Base-by-base conservation (phyloP, 1,139 yeast species). In the Candida pseudocylindracea region DNA sequence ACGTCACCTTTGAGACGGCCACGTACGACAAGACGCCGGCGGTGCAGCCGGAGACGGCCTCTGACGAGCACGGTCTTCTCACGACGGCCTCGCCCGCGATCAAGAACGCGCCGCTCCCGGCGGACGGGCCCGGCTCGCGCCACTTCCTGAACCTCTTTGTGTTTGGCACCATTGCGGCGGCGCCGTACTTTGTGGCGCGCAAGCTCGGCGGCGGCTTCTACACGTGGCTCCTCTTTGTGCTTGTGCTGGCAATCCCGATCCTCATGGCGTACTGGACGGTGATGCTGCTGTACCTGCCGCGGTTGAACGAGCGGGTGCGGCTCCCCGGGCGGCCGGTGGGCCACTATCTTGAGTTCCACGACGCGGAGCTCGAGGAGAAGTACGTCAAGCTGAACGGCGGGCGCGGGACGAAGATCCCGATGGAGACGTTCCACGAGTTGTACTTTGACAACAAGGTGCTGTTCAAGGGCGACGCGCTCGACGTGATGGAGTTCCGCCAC, bases 361-460 rank as follows among this genome's bases (percentile, higher is more conserved):
- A 78, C 41, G 69, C 67, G 2, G 80, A 67, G 44, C 61, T 79
- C 44, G 72, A 71, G 46, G 60, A 63, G 33, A 75, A 76, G 58
- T 81, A 81, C 57, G 55, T 57, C 43, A 50, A 55, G 32, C 33
- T 36, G 37, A 40, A 39, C 38, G 54, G 56, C 35, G 93, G 92
- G 36, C 49, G 58, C 44, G 67, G 67, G 39, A 59, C 63, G 46
- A 81, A 81, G 59, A 78, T 81, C 46, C 93, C 94, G 44, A 75
- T 79, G 69, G 93, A 81, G 55, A 80, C 93, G 12, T 81, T 83
- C 72, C 88, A 78, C 46, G 91, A 81, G 54, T 64, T 79, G 42
- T 83, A 67, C 56, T 81, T 81, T 51, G 85, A 67, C 37, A 74
- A 75, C 42, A 78, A 80, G 55, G 93, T 81, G 36, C 65, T 75